A percentile compares a stretch with the other conserved stretches of the same genome.
Evolutionary conservation across 1,284 basidiomycete genomes (phyloP).

Genomic region (Wallemia hederae): DNA sequence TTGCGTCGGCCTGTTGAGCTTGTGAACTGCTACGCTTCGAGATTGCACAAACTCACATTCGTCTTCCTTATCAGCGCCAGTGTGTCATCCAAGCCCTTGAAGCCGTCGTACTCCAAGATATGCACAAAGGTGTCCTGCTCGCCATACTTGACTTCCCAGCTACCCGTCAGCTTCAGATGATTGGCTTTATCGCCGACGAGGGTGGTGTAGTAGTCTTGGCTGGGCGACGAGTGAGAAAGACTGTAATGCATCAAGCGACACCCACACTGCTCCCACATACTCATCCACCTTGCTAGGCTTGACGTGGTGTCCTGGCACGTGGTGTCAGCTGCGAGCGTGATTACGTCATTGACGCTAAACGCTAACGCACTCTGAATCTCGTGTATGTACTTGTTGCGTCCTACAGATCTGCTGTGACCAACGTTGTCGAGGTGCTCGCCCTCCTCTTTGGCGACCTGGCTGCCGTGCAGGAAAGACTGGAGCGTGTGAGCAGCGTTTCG

Average conservation of each 20-base stretch:
- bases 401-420: constrained; percentile 58
- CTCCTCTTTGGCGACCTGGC: constrained; percentile 49
- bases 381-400: constrained; percentile 46
- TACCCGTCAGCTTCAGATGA: constrained; percentile 59
- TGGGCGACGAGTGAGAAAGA: constrained; percentile 12
- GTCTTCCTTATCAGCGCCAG: constrained; percentile 26
- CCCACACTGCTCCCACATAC: constrained; percentile 62
- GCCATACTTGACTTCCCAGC: constrained; percentile 65
- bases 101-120: constrained; percentile 64
- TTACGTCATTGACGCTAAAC: not conserved
- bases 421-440: constrained; percentile 34
- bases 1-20: constrained; percentile 30
- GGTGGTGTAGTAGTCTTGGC: constrained; percentile 48
- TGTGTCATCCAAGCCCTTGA: constrained; percentile 37
- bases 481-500: not conserved
- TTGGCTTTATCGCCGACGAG: constrained; percentile 40
- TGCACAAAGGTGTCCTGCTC: constrained; percentile 45
- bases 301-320: constrained; percentile 48
- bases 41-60: constrained; percentile 20
- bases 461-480: constrained; percentile 35
- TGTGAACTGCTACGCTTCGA: constrained; percentile 18
- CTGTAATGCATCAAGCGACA: constrained; percentile 8
- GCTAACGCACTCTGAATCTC: constrained; percentile 47
- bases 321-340: not conserved
- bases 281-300: constrained; percentile 44